Conservation (phyloP, 2,329 filamentous ascomycete genomes). For the Fusarium tricinctum region DNA sequence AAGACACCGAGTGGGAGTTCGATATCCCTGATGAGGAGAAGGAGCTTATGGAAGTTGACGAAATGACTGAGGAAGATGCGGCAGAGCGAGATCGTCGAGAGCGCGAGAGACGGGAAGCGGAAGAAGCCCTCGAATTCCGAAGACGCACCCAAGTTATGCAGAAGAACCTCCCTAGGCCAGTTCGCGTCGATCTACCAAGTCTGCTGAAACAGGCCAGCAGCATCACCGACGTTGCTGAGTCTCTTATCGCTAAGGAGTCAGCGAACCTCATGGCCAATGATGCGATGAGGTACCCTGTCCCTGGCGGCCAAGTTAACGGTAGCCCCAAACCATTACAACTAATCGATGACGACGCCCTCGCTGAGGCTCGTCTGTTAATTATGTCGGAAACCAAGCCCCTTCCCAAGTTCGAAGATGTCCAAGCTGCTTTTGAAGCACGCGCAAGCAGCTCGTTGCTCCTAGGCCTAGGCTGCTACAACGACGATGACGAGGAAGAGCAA, state of each 20-base stretch:
- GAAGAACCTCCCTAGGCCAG: slow-evolving; percentile 82
- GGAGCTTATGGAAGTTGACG: slow-evolving; percentile 64
- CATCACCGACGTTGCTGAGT: slow-evolving; percentile 73
- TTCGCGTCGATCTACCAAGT: slow-evolving; percentile 76
- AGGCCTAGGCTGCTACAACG: slow-evolving; percentile 84
- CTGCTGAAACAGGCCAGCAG: slow-evolving; percentile 74
- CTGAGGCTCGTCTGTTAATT: slow-evolving; percentile 82
- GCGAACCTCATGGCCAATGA: slow-evolving; percentile 87
- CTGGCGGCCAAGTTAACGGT: slow-evolving; percentile 75
- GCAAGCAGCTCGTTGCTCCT: slow-evolving; percentile 74
- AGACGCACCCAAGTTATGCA: slow-evolving; percentile 94
- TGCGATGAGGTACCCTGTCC: slow-evolving; percentile 79
- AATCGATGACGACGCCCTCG: slow-evolving; percentile 79
- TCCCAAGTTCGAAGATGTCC: slow-evolving; percentile 65
- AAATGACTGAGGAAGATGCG: slow-evolving; percentile 69
- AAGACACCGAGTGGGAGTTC: slow-evolving; percentile 93
- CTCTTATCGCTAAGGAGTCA: slow-evolving; percentile 81
- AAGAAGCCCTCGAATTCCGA: slow-evolving; percentile 82
- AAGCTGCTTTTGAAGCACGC: slow-evolving; percentile 66
- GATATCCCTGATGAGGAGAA: slow-evolving; percentile 87
- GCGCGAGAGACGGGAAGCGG: slow-evolving; percentile 77
- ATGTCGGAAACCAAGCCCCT: slow-evolving; percentile 74
- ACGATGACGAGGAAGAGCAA: slow-evolving; percentile 81
- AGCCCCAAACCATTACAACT: slow-evolving; percentile 70
- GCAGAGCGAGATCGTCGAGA: slow-evolving; percentile 86